A percentile compares a stretch with the other conserved stretches of the same genome.
These are phyloP conservation scores for Cladorrhinum sp. DNA, from an alignment of 2,329 filamentous ascomycete genomes.

Conservation along the genomic window DNA sequence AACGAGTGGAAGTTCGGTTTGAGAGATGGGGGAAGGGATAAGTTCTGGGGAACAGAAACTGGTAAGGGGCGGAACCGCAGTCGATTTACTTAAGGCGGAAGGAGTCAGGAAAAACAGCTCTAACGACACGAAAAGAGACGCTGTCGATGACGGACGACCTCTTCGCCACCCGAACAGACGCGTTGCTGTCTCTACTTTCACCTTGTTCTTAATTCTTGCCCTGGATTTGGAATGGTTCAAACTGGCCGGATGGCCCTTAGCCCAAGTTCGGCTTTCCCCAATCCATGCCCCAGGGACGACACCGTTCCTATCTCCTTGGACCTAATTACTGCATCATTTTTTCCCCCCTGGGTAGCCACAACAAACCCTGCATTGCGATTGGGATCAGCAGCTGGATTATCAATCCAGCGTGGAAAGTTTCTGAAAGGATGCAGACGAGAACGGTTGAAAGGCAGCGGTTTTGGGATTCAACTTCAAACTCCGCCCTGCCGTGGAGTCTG, in stretches of 20 bases:
- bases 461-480: not conserved
- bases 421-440: not conserved
- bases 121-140: not conserved
- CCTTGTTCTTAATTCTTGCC: not conserved
- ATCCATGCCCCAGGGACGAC: not conserved
- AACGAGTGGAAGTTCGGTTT: not conserved
- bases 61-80: not conserved
- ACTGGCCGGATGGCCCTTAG: not conserved
- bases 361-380: too few species aligned
- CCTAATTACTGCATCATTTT: not conserved
- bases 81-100: not conserved
- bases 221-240: not conserved
- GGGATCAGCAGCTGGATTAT: not conserved
- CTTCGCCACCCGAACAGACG: not conserved
- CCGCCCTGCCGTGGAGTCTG: too few species aligned
- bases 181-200: not conserved
- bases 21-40: not conserved
- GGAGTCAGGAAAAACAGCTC: not conserved
- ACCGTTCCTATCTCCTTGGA: not conserved
- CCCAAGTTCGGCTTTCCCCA: not conserved
- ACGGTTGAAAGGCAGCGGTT: not conserved
- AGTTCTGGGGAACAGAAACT: not conserved
- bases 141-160: not conserved
- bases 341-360: not conserved
- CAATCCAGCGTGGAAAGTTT: not conserved